Base-by-base conservation (phyloP, 164 flowering plant species). In the Houttuynia cordata region DNA sequence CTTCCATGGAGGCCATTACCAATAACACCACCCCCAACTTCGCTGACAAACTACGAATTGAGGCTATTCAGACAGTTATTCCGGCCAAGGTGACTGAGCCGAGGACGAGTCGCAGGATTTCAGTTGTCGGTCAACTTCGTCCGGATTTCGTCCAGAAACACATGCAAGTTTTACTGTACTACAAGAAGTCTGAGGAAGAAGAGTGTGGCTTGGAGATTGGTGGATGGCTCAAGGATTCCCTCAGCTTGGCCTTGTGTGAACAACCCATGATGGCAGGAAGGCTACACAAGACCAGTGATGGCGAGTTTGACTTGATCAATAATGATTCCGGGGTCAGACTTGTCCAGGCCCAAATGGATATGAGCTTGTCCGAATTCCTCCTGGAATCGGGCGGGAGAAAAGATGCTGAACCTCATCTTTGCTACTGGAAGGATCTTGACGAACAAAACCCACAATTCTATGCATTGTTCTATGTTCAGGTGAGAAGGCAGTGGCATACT, bases 161-260 rank as follows among this genome's bases (percentile, higher is more conserved):
- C 30, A 1, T 57, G 21, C 55, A 51, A 56, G 51, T 64, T 22
- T 49, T 64, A 37, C 55, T 64, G 0, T 64, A 57, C 56, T 64
- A 64, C 56, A 57, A 58, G 10, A 57, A 64, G 58, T 17, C 20
- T 15, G 20, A 49, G 23, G 61, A 24, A 50, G 61, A 64, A 50
- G 61, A 64, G 24, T 20, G n/a, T 34, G 56, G 56, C 24, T 39
- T 49, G 24, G 24, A 30, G 24, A 19, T 64, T 14, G 56, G 49
- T 7, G 67, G 51, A n/a, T 57, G 61, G 67, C 14, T 64, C 22
- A 64, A 64, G 67, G 67, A 64, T 3, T 64, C 67, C 18, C 62
- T 64, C 17, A 25, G 18, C 0, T 10, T 7, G n/a, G 61, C 56
- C 1, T 21, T 64, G 61, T 22, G 49, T 8, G 56, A 64, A 49